phyloP scores from a whole-genome alignment of 257 asterid species.

The Solanum etuberosum region DNA sequence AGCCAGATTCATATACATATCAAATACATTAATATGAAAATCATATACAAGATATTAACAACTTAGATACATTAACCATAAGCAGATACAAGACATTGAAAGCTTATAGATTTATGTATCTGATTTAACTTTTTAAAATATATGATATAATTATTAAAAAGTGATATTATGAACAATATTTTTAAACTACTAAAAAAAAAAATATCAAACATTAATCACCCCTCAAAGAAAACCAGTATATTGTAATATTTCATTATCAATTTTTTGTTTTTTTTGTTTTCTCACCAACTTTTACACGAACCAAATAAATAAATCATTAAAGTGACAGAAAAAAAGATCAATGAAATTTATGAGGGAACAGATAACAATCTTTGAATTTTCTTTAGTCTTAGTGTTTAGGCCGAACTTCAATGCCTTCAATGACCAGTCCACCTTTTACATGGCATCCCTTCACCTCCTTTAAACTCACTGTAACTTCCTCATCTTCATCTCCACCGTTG shows the following conservation, averaged over 20 bases:
- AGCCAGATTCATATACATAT: too few relatives aligned
- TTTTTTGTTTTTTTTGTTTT: too few relatives aligned
- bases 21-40: too few relatives aligned
- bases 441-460: slow-evolving; percentile 27
- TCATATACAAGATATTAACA: too few relatives aligned
- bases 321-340: background rate
- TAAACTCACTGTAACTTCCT: slow-evolving; percentile 5
- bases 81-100: too few relatives aligned
- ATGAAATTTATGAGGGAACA: background rate
- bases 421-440: slow-evolving; percentile 21
- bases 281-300: background rate
- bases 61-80: too few relatives aligned
- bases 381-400: background rate
- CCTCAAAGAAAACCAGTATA: background rate
- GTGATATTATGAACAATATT: too few relatives aligned
- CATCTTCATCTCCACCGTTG: background rate
- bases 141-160: too few relatives aligned
- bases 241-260: background rate
- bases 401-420: slow-evolving; percentile 26
- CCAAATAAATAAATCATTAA: background rate
- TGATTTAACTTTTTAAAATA: too few relatives aligned
- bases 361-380: background rate
- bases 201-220: background rate
- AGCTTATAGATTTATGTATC: too few relatives aligned
- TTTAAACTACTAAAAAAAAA: too few relatives aligned